Percentiles rank a stretch among this genome's conserved stretches.
phyloP scores from a whole-genome alignment of 805 yeast genomes.

The Zygoascus bituminiphila region DNA sequence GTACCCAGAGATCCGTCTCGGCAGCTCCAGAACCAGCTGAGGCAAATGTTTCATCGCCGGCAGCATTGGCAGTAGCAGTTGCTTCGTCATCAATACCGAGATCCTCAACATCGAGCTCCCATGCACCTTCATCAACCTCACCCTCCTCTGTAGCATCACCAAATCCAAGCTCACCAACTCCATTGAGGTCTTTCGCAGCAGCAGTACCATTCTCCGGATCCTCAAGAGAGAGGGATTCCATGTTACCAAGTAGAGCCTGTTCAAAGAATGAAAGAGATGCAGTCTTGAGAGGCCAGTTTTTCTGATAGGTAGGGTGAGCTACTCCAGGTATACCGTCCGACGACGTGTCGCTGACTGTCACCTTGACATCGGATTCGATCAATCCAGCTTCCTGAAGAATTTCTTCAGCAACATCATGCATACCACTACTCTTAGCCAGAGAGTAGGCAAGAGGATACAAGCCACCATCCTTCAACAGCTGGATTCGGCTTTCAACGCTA shows the following conservation, averaged over 20 bases:
- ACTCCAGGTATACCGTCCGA: slow-evolving; percentile 39
- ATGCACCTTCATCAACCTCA: slow-evolving; percentile 71
- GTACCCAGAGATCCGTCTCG: slow-evolving; percentile 74
- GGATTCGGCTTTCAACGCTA: slow-evolving; percentile 66
- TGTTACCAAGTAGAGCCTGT: slow-evolving; percentile 68
- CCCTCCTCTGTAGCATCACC: slow-evolving; percentile 17
- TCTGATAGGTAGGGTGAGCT: slow-evolving; percentile 34
- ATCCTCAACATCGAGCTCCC: slow-evolving; percentile 59
- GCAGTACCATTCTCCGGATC: slow-evolving; percentile 23
- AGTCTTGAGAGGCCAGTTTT: slow-evolving; percentile 77
- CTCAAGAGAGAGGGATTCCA: slow-evolving; percentile 54
- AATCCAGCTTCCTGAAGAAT: slow-evolving; percentile 66
- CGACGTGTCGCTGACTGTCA: slow-evolving; percentile 38
- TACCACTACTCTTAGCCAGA: slow-evolving; percentile 79
- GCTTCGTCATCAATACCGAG: slow-evolving; percentile 41
- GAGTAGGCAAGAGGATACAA: slow-evolving; percentile 86
- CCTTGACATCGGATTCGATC: slow-evolving; percentile 50
- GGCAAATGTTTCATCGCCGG: slow-evolving; percentile 18
- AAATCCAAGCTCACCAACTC: slow-evolving; percentile 11
- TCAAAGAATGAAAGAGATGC: slow-evolving; percentile 75
- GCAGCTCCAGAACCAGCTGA: slow-evolving; percentile 36
- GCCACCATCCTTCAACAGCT: slow-evolving; percentile 68
- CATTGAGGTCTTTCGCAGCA: slow-evolving; percentile 10
- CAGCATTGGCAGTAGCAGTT: slow-evolving; percentile 25
- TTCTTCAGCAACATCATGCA: slow-evolving; percentile 63